phyloP scores from a whole-genome alignment of 768 basidiomycete species.

The Termitomyces sp. region DNA sequence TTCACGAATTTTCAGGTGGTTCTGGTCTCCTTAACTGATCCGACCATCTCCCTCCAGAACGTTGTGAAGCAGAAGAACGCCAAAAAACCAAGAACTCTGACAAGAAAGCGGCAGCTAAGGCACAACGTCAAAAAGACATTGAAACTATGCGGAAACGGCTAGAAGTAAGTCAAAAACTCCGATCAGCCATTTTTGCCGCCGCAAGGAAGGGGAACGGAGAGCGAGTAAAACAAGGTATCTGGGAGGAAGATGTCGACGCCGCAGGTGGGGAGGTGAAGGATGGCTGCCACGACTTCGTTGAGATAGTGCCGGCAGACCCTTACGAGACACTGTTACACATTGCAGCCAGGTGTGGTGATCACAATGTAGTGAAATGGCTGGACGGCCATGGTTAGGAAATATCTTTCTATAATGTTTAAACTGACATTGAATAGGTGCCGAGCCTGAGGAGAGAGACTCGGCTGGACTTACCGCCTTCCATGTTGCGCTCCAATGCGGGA shows the following conservation, averaged over 20 bases:
- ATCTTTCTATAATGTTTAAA: constrained; percentile 10
- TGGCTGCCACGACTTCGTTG: constrained; percentile 49
- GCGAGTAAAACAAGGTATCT: constrained; percentile 59
- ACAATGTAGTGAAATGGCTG: constrained; percentile 61
- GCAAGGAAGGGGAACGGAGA: constrained; percentile 50
- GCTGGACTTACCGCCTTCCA: constrained; percentile 62
- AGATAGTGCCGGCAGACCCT: constrained; percentile 42
- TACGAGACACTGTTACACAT: constrained; percentile 71
- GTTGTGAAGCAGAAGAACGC: constrained; percentile 49
- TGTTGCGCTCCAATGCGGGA: constrained; percentile 49
- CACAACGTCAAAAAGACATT: constrained; percentile 44
- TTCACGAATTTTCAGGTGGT: neutral
- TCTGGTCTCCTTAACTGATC: neutral
- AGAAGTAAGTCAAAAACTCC: constrained; percentile 46
- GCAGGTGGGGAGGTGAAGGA: constrained; percentile 63
- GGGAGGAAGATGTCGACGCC: constrained; percentile 68
- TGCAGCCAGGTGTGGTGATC: constrained; percentile 49
- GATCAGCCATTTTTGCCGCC: constrained; percentile 62
- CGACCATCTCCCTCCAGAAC: constrained; percentile 31
- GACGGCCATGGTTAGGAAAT: constrained; percentile 57
- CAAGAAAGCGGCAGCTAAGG: constrained; percentile 53
- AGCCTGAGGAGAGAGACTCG: constrained; percentile 64
- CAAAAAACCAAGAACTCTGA: constrained; percentile 48
- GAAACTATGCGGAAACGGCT: constrained; percentile 41
- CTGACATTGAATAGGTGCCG: constrained; percentile 47